Evolutionary conservation across 139 green algal species (phyloP).

Genomic region (Trebouxia sp.): DNA sequence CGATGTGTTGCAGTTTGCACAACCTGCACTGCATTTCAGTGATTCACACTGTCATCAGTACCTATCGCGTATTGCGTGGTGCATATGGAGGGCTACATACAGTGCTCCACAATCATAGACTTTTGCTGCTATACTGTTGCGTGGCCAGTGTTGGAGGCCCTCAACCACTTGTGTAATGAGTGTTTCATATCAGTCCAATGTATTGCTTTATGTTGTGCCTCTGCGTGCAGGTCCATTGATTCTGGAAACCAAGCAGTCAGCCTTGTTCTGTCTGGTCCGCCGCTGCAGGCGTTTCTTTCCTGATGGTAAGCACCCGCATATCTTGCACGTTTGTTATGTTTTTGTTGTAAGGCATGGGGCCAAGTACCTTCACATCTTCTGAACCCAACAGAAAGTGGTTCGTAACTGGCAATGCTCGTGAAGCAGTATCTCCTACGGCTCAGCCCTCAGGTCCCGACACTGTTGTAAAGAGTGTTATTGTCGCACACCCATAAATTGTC

Average conservation of each 20-base stretch:
- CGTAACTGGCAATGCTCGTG: neutral
- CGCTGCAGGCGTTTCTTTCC: constrained; percentile 52
- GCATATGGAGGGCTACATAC: neutral
- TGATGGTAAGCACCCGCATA: constrained; percentile 31
- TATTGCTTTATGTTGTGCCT: neutral
- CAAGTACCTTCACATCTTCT: neutral
- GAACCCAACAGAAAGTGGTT: neutral
- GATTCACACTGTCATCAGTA: neutral
- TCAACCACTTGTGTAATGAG: neutral
- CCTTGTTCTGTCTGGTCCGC: constrained; percentile 45
- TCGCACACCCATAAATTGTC: no score
- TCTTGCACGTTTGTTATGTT: neutral
- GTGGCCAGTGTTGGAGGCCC: neutral
- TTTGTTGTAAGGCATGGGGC: neutral
- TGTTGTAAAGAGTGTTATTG: no score
- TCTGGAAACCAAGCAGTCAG: constrained; percentile 35
- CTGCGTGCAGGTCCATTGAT: constrained; percentile 46
- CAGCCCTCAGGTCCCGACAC: no score
- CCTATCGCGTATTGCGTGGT: neutral
- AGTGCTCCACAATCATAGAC: neutral
- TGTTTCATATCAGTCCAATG: neutral
- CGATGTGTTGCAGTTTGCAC: no score
- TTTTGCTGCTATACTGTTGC: neutral
- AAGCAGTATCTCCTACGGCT: neutral
- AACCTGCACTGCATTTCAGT: no score